Evolutionary conservation across 225 moss, liverwort and hornwort species (phyloP), one percentile per base, ranked within the genome.

Genomic region (Pseudisothecium myosuroides): DNA sequence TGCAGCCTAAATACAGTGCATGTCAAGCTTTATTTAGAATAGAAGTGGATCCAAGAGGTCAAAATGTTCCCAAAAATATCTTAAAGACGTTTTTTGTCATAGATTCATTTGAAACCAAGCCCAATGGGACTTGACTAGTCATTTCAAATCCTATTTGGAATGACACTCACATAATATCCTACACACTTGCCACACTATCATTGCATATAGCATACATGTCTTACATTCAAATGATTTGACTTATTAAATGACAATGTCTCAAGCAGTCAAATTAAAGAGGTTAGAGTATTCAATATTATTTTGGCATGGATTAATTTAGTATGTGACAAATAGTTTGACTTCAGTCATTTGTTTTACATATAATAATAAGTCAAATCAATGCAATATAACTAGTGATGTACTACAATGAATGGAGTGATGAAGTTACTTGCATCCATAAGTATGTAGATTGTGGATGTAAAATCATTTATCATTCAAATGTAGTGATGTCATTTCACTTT

Each of bases 41-140:
- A 13, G 5, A 52, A 52, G 21, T 52, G 9, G 5, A 0, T 3
- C 3, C 36, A 9, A 5, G 5, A 76, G 22, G 36, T 52, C 3
- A 1, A 52, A 52, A 36, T 9, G 54, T 36, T 76, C 9, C 5
- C 0, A 8, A 52, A 13, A 9, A 34, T 23, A 14, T 52, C 14
- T 36, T 14, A 14, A 1, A 36, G 3, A 22, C 2, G 14, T 6
- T 22, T 76, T 22, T 23, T 6, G 1, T 36, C 13, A 8, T 9
- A 52, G 2, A 76, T 76, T 50, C 11, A 34, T 8, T 76, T 36
- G 8, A 52, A 23, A 77, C 23, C 0, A 54, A 0, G 2, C 1
- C 9, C 1, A 2, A 54, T 49, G 9, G 23, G 23, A 0, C 20
- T 76, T 14, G 1, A 3, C 11, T 13, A 3, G 5, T 34, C 5